phyloP scores from a whole-genome alignment of 139 green algal species.

The Nannochloris sp. region DNA sequence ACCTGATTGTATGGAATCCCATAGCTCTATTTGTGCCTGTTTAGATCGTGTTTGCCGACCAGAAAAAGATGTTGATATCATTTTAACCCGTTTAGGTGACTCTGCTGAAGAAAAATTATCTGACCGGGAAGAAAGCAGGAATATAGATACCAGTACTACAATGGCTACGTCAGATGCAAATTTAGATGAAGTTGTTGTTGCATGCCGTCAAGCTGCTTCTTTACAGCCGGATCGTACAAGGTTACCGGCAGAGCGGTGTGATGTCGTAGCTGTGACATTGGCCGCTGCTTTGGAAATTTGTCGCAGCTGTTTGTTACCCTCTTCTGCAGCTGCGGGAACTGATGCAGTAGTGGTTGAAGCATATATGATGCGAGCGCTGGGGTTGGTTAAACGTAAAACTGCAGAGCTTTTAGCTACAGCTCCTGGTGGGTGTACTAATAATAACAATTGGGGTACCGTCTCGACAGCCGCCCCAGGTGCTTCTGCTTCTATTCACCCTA shows the following conservation, averaged over 20 bases:
- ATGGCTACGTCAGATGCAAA: background rate
- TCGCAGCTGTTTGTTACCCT: no score
- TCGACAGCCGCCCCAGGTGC: no score
- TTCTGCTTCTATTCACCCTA: no score
- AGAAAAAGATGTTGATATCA: conserved; percentile 20
- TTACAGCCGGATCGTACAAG: conserved; percentile 44
- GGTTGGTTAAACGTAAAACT: conserved; percentile 47
- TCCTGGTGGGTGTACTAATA: no score
- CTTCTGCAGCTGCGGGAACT: background rate
- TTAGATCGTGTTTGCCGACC: conserved; percentile 23
- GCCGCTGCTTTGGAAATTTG: conserved; percentile 3
- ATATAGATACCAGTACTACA: background rate
- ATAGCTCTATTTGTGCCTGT: conserved; percentile 28
- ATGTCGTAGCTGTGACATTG: conserved; percentile 14
- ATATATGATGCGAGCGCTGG: conserved; percentile 24
- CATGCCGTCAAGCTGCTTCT: conserved; percentile 30
- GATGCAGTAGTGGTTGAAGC: conserved; percentile 27
- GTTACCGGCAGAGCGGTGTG: conserved; percentile 26
- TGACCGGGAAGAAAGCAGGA: background rate
- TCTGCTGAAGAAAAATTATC: conserved; percentile 22
- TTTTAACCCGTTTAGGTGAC: conserved; percentile 15
- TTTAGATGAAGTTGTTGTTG: conserved; percentile 30
- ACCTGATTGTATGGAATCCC: conserved; percentile 14
- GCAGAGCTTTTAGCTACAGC: conserved; percentile 18
- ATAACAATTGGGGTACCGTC: no score